Evolutionary conservation across 2,329 filamentous ascomycete genomes (phyloP), one percentile per base, ranked within the genome.

Genomic region (Scytalidium sp.): DNA sequence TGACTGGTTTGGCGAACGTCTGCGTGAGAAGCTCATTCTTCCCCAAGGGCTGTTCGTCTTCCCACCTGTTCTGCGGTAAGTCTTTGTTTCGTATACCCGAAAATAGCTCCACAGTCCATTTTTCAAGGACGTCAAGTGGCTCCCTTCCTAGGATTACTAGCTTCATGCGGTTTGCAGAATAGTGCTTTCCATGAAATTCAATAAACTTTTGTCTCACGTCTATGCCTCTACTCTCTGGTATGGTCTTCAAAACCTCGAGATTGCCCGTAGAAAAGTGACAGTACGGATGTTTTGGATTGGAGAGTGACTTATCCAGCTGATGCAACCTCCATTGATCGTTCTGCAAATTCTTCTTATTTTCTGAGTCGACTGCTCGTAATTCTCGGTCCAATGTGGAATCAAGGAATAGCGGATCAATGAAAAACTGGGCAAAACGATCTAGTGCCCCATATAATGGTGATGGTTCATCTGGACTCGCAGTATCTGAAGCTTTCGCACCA

Each of bases 261-360:
- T 85, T 89, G 50, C 86, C 86, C 0, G 86, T 90, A 1, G 84
- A 87, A 64, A 90, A 90, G 56, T 88, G 82, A 65, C 84, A 81
- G 64, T 84, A 89, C 22, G 86, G 86, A 64, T 90, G 86, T 10
- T 80, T 75, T 13, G 82, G 79, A 63, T 85, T 89, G 2, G 84
- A 84, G 22, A 88, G 70, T 13, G 82, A 82, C 66, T 88, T 88
- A 65, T 84, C 83, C 43, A 90, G 69, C 64, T 90, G 86, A 64
- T 86, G 81, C 58, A 88, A 67, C 23, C 86, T 76, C 85, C 86
- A 90, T 57, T 77, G 75, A 63, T 90, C 86, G 63, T 79, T 87
- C 67, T 90, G 86, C 41, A 90, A 68, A 61, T 90, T 90, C 74
- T 90, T 89, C 75, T 90, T 90, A 67, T 90, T 88, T 67, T 90